Evolutionary conservation across 441 rosid species (phyloP), one percentile per base, ranked within the genome.

Genomic region (Erysimum cheiri): DNA sequence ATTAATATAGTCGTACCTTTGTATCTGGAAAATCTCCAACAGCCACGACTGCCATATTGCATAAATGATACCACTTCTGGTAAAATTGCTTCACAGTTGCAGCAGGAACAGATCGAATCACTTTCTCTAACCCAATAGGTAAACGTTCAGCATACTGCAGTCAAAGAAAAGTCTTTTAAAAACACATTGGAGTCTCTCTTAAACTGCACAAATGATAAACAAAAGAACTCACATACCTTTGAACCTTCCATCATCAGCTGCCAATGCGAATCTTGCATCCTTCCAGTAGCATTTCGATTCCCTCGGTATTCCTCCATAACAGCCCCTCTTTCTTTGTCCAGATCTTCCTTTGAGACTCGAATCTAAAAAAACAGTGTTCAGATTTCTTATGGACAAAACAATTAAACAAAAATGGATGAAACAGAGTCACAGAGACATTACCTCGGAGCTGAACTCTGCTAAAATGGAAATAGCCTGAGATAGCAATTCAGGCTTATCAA

Each of bases 181-280:
- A 60, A 31, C 28, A 64, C 17, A 31, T 14, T 40, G 46, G 36
- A 52, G 29, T 28, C 57, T 64, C 2, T 63, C 15, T 29, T 19
- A 43, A 52, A 53, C 36, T 31, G 10, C 2, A 47, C 2, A 57
- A 32, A 33, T 22, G 41, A 59, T 33, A 28, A 40, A 48, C 56
- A 11, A 62, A 36, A 40, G 3, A 53, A 17, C 24, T 62, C 33
- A 33, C 41, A 53, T 37, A 93, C 98, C 93, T 93, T 93, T 29
- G 97, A 89, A 73, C 96, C 93, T 77, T 89, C 88, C 95, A 89
- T 87, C 88, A 91, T 80, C 78, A 93, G 65, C 72, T 76, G 67
- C 98, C 98, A 91, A 64, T 87, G 97, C 10, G 95, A 82, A 76
- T 93, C 98, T 78, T 85, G 88, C 92, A 89, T 89, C 83, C 98